Base-by-base conservation (phyloP, 2,329 filamentous ascomycete genomes). In the Phyllosticta citribraziliensis region DNA sequence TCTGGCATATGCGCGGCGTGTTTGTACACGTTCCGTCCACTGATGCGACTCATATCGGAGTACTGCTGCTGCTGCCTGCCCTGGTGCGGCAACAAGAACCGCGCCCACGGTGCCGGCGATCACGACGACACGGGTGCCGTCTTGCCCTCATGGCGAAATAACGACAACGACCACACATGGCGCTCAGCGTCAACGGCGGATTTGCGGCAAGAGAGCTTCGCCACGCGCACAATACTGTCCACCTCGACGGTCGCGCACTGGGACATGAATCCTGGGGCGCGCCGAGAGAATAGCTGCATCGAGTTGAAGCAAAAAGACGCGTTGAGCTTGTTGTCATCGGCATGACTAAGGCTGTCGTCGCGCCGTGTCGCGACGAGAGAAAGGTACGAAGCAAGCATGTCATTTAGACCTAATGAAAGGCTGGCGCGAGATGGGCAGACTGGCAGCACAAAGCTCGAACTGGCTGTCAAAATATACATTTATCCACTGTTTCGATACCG, bases 1-100 rank as follows among this genome's bases (percentile, higher is more conserved):
- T 12, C 51, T 5, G 57, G 57, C 52, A 60, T 60, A 25, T 60
- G 52, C 52, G 57, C 57, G 9, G 52, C 57, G 9, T 55, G 57
- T 25, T 47, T 55, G 22, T 52, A 35, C 10, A 60, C 57, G 0
- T 55, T 60, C 35, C 35, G 57, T 2, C 57, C 57, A 33, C 52
- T 60, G 8, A 20, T 55, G 33, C 52, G 57, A 4, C 57, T 55
- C 12, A 24, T 60, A 2, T 40, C 35, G 2, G 51, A 52, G 5
- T 10, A 27, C 35, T 30, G 27, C 27, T 30, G 27, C 27, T 30
- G 27, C 35, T 19, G 27, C 58, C 56, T 27, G 56, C 51, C 19
- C 56, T 52, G 40, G 40, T 6, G 17, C 40, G n/a, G 40, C 40
- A 47, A 30, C 27, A 30, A 30, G 27, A n/a, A 47, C 4, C 40